Evolutionary conservation across 2,329 filamentous ascomycete species (phyloP).

Genomic region (Ceratocystis colombiana): DNA sequence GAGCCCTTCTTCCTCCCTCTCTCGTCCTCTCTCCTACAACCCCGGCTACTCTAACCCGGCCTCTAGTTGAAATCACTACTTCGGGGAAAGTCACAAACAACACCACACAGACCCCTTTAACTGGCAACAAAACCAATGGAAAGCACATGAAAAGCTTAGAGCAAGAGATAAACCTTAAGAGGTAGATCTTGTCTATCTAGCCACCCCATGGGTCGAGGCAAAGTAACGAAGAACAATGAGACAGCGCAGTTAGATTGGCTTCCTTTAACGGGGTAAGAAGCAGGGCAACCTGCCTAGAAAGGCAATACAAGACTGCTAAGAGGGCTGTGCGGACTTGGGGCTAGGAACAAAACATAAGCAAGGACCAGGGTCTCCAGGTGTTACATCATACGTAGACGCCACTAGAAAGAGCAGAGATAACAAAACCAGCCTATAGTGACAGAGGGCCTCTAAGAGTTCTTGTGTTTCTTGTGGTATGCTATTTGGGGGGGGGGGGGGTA

Average conservation of each 20-base stretch:
- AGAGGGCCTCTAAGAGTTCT: background rate
- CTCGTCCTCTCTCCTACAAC: background rate
- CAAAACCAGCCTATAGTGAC: no score
- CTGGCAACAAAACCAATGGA: background rate
- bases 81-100: background rate
- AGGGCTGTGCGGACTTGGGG: background rate
- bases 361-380: background rate
- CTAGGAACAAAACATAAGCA: conserved; percentile 5
- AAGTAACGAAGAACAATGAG: background rate
- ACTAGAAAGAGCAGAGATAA: background rate
- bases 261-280: background rate
- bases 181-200: background rate
- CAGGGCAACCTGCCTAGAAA: conserved; percentile 6
- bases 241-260: no score
- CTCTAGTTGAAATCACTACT: background rate
- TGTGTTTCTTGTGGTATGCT: conserved; percentile 1
- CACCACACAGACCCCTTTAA: background rate
- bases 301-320: background rate
- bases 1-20: background rate
- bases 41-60: background rate
- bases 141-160: background rate
- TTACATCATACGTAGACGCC: conserved; percentile 1
- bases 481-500: conserved; percentile 5
- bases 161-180: background rate
- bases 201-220: background rate